These are phyloP conservation scores for Kalmanozyma brasiliensis DNA, from an alignment of 1,284 basidiomycete genomes.

Conservation along the genomic window DNA sequence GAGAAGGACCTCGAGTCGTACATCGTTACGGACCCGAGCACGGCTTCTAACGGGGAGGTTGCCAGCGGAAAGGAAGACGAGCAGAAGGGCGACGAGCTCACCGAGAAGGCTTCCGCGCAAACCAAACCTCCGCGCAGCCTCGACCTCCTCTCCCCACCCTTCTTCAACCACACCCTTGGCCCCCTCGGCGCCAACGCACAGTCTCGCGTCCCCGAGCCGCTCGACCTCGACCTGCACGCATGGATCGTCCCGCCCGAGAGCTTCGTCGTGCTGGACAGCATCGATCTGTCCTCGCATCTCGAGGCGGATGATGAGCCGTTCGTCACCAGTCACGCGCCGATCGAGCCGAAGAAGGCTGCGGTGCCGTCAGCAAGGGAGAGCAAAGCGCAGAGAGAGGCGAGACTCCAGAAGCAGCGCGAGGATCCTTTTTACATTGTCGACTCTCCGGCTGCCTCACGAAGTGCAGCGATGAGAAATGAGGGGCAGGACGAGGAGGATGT, in stretches of 20 bases:
- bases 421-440: slow-evolving; percentile 54
- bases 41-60: neutral
- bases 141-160: slow-evolving; percentile 84
- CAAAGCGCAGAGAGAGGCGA: slow-evolving; percentile 6
- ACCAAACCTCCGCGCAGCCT: slow-evolving; percentile 79
- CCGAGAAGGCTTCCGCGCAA: neutral
- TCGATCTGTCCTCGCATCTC: slow-evolving; percentile 11
- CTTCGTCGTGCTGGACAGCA: slow-evolving; percentile 27
- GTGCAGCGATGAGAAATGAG: neutral
- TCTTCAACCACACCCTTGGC: slow-evolving; percentile 82
- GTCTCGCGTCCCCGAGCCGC: slow-evolving; percentile 79
- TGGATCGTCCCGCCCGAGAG: slow-evolving; percentile 77
- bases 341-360: neutral
- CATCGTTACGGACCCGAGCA: neutral
- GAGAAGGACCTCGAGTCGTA: slow-evolving; percentile 76
- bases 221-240: slow-evolving; percentile 83
- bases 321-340: neutral
- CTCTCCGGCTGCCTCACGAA: slow-evolving; percentile 4
- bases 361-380: slow-evolving; percentile 4
- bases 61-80: neutral
- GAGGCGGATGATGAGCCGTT: slow-evolving; percentile 7
- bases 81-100: neutral
- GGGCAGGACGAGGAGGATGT: slow-evolving; percentile 39
- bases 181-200: slow-evolving; percentile 85
- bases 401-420: slow-evolving; percentile 12